phyloP scores from a whole-genome alignment of 2,329 filamentous ascomycete species.

The Pseudogymnoascus sp. region DNA sequence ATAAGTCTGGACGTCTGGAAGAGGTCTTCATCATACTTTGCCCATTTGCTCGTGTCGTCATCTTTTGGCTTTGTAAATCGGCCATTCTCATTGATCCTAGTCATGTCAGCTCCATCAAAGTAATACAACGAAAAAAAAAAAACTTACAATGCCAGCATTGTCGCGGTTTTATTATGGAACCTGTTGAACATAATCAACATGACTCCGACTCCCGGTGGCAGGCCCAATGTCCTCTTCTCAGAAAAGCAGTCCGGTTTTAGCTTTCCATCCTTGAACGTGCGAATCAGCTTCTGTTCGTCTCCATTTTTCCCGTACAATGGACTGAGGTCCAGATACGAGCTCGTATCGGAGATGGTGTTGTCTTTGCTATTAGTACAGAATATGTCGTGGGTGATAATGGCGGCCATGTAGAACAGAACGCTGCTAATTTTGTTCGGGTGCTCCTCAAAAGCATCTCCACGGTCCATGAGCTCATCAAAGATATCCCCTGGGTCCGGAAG shows the following conservation, averaged over 20 bases:
- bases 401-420: conserved; percentile 68
- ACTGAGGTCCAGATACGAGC: conserved; percentile 67
- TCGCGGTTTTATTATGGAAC: conserved; percentile 82
- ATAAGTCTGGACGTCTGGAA: conserved; percentile 75
- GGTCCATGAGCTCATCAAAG: conserved; percentile 56
- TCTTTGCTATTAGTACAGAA: conserved; percentile 61
- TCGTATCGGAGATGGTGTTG: conserved; percentile 58
- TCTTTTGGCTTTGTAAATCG: conserved; percentile 63
- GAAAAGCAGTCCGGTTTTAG: conserved; percentile 69
- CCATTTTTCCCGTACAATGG: conserved; percentile 64
- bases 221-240: conserved; percentile 62
- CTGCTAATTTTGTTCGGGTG: conserved; percentile 69
- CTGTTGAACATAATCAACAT: conserved; percentile 71
- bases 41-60: conserved; percentile 49
- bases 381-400: conserved; percentile 60
- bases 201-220: conserved; percentile 66
- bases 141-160: conserved; percentile 57
- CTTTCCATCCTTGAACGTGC: conserved; percentile 62
- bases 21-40: conserved; percentile 67
- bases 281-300: conserved; percentile 42
- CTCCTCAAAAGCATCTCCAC: conserved; percentile 45
- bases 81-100: conserved; percentile 74
- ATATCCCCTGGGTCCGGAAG: conserved; percentile 57
- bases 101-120: not conserved
- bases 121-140: not conserved